Percentiles rank a stretch among this genome's conserved stretches.
Conservation (phyloP, 208 protist species). For the Lotmaria passim region DNA sequence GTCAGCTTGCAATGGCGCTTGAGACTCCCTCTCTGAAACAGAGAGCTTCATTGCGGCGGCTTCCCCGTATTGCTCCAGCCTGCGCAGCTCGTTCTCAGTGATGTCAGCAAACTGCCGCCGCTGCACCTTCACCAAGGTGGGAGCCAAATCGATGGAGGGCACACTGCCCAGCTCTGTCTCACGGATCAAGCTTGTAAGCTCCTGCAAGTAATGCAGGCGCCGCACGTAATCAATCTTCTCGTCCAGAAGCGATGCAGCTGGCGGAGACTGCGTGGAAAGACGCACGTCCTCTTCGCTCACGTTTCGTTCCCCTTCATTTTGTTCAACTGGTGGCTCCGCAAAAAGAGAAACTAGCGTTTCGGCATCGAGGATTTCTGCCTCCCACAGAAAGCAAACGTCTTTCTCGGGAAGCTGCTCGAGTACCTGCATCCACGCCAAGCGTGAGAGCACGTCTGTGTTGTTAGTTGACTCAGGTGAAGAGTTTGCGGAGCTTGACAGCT, state of each 20-base stretch:
- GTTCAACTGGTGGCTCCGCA: neutral
- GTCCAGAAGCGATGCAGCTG: slow-evolving; percentile 30
- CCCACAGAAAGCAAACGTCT: slow-evolving; percentile 56
- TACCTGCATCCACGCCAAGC: slow-evolving; percentile 63
- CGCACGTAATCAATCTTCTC: slow-evolving; percentile 44
- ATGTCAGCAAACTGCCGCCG: slow-evolving; percentile 56
- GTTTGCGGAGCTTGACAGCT: neutral
- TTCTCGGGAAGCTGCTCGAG: slow-evolving; percentile 50
- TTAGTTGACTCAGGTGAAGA: neutral
- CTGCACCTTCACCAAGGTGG: slow-evolving; percentile 56
- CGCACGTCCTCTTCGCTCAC: neutral
- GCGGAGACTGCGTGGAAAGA: neutral
- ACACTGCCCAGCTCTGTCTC: slow-evolving; percentile 30
- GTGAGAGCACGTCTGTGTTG: neutral
- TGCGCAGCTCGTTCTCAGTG: slow-evolving; percentile 57
- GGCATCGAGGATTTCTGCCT: slow-evolving; percentile 53
- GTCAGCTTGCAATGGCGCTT: neutral
- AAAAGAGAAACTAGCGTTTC: slow-evolving; percentile 38
- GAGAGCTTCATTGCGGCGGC: slow-evolving; percentile 15
- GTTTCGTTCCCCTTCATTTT: neutral
- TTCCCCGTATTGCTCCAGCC: slow-evolving; percentile 74
- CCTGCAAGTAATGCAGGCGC: slow-evolving; percentile 44
- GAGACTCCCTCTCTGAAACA: neutral
- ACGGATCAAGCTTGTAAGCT: slow-evolving; percentile 47
- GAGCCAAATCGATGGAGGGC: slow-evolving; percentile 66